Conservation (phyloP, 352 stramenopile species). For the Globisporangium ultimum region DNA sequence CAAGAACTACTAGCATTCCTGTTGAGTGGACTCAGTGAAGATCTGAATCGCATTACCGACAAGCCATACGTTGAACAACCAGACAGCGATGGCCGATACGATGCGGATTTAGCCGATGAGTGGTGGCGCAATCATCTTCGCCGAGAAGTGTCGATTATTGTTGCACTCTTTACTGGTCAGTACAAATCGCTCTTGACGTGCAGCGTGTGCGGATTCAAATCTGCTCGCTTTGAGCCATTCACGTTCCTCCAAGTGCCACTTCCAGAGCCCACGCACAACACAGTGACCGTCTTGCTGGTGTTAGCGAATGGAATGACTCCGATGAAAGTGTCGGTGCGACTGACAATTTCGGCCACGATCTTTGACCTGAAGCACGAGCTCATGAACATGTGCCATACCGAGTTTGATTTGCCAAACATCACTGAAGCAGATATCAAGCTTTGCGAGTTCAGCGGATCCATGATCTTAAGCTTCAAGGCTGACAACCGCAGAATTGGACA, state of each 20-base stretch:
- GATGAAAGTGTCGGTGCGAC: conserved; percentile 76
- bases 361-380: conserved; percentile 86
- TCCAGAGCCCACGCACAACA: conserved; percentile 83
- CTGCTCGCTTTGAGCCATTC: conserved; percentile 92
- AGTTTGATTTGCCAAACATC: conserved; percentile 63
- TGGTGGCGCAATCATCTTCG: conserved; percentile 99
- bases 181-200: conserved; percentile 98
- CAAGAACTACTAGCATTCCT: conserved; percentile 97
- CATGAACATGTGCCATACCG: conserved; percentile 71
- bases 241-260: conserved; percentile 87
- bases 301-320: conserved; percentile 67
- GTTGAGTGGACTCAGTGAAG: conserved; percentile 97
- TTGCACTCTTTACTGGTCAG: conserved; percentile 99
- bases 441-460: conserved; percentile 82
- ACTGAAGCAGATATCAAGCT: conserved; percentile 82
- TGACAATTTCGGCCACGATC: conserved; percentile 80
- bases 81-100: conserved; percentile 96
- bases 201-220: conserved; percentile 94
- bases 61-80: conserved; percentile 98
- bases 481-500: conserved; percentile 80
- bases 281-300: conserved; percentile 78
- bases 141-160: conserved; percentile 97
- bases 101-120: conserved; percentile 97
- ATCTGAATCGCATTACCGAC: conserved; percentile 96
- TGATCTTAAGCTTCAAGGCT: conserved; percentile 87